Base-by-base conservation (phyloP, 2,329 filamentous ascomycete genomes). In the Fusarium compactum region DNA sequence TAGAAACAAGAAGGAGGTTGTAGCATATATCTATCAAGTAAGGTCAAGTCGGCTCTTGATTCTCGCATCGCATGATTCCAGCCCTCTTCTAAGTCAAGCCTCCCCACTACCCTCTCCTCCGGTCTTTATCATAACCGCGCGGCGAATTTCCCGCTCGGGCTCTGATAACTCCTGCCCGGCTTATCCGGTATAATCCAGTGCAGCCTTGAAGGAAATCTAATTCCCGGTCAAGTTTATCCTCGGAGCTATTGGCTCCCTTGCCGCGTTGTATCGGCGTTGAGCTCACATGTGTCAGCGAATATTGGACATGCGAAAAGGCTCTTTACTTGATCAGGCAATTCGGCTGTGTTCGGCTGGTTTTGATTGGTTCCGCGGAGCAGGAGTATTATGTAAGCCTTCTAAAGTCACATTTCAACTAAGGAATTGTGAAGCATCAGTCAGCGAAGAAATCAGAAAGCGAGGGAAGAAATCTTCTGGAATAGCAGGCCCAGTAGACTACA, bases 361-460 rank as follows among this genome's bases (percentile, higher is more conserved):
- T 20, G 45, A 48, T 55, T 54, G 69, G 68, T 43, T 52, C 24
- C 18, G 18, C 11, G 18, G 62, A 41, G 40, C 50, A 50, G 41
- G 47, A 44, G 53, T 58, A 65, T 74, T 74, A 74, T 71, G 66
- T 75, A 73, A 75, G 60, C 70, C 22, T 34, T 55, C n/a, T 25
- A 10, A 62, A 67, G 62, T 48, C 58, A 62, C 53, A 47, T 44
- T 67, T 56, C 30, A 43, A 60, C 61, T 58, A 27, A 51, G 44
- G 55, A 68, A 74, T 74, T 75, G 68, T 51, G 69, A 72, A 74
- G 70, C 72, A 74, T 74, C 73, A 75, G 73, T 75, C 73, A 75
- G 70, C 72, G 45, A 61, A 52, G 22, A 30, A 29, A 41, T 62
- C 52, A 52, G 47, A 52, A 63, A 25, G 8, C 45, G 22, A 56